phyloP scores from a whole-genome alignment of 2,329 filamentous ascomycete species.

The Thermothelomyces thermophilus region DNA sequence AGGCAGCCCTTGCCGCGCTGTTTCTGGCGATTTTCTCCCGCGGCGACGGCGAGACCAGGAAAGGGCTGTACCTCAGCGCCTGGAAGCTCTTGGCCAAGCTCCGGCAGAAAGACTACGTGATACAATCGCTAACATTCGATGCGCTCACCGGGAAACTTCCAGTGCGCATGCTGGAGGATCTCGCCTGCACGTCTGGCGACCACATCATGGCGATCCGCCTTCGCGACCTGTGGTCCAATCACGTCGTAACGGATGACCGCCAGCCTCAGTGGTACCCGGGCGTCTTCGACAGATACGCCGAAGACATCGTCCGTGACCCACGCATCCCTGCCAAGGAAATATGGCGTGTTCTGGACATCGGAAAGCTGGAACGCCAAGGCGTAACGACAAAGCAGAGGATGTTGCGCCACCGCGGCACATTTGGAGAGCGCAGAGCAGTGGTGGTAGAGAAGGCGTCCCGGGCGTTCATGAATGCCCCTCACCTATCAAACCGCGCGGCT shows the following conservation, averaged over 20 bases:
- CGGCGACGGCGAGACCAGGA: background rate
- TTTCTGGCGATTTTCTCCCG: slow-evolving; percentile 22
- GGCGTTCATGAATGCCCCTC: slow-evolving; percentile 18
- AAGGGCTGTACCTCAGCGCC: slow-evolving; percentile 17
- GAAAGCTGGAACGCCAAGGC: slow-evolving; percentile 24
- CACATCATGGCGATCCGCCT: slow-evolving; percentile 19
- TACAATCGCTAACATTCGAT: slow-evolving; percentile 18
- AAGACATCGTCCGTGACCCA: slow-evolving; percentile 18
- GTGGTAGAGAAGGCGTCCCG: slow-evolving; percentile 22
- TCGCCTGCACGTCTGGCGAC: slow-evolving; percentile 14
- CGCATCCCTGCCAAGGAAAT: slow-evolving; percentile 14
- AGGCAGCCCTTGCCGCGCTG: slow-evolving; percentile 25
- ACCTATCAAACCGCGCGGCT: slow-evolving; percentile 22
- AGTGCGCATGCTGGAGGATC: slow-evolving; percentile 13
- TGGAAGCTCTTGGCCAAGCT: slow-evolving; percentile 22
- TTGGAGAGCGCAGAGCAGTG: slow-evolving; percentile 11
- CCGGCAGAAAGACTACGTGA: slow-evolving; percentile 15
- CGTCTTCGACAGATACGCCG: slow-evolving; percentile 15
- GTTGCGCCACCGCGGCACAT: slow-evolving; percentile 8
- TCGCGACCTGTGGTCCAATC: slow-evolving; percentile 14
- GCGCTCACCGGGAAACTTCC: slow-evolving; percentile 8
- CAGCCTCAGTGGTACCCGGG: slow-evolving; percentile 15
- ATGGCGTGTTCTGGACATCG: slow-evolving; percentile 22
- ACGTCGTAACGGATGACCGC: slow-evolving; percentile 2
- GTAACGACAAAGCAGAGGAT: background rate